Evolutionary conservation across 2,329 filamentous ascomycete species (phyloP), one percentile per base, ranked within the genome.

Genomic region (Aspergillus proliferans): DNA sequence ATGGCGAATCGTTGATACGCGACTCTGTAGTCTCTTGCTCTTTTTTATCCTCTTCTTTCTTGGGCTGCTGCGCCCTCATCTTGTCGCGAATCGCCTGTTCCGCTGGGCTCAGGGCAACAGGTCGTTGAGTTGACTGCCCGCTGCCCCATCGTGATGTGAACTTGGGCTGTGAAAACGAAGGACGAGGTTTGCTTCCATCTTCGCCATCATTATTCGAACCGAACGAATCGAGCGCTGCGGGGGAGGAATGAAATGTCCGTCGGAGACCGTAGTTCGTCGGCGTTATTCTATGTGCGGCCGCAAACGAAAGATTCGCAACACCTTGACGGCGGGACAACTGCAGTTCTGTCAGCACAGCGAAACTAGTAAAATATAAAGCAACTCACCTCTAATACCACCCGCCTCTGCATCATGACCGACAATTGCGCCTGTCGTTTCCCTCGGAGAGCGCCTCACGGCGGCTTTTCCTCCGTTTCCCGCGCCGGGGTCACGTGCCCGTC

Each of bases 321-420:
- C 64, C 62, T 51, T 66, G 63, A 57, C 63, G 63, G 52, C 67
- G 68, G 47, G 67, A 63, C 46, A 72, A 56, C 69, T 71, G 52
- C 22, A 45, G 33, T 41, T 21, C 18, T 36, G 22, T 14, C 30
- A 41, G 44, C 19, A 43, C 4, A 12, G 28, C 41, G 15, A 45
- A 40, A 30, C 10, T 45, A 47, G 51, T 36, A 33, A 10, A 8
- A 33, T 18, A 10, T 4, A 38, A 8, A 1, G 6, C 14, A 15
- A 43, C 8, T 47, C 58, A 70, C 67, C 60, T 64, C 62, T 52
- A 59, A 57, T 40, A 63, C 58, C 48, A 61, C 59, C 52, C 63
- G 61, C 56, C 61, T 61, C 53, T 68, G 64, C 67, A 70, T 70
- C 48, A 53, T 63, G 57, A 49, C 51, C 51, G 28, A 41, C 21